A percentile compares a stretch with the other conserved stretches of the same genome.
These are phyloP conservation scores for Ciborinia camelliae DNA, from an alignment of 2,329 filamentous ascomycete species.

Conservation along the genomic window DNA sequence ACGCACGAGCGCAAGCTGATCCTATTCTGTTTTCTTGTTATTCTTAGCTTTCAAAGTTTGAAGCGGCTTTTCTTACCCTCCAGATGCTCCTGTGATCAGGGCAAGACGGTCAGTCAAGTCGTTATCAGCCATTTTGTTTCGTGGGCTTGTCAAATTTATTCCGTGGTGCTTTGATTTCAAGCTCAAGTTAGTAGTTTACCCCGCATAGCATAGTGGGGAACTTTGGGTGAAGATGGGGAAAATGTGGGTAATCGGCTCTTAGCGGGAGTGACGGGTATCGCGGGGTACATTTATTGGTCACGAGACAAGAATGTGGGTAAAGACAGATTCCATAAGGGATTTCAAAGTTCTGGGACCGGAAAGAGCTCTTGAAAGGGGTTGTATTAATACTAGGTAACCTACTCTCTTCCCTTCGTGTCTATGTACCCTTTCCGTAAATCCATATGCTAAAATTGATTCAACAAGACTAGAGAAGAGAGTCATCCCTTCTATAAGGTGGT, in stretches of 20 bases:
- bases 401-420: background rate
- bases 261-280: too few relatives aligned
- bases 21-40: constrained; percentile 51
- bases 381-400: constrained; percentile 83
- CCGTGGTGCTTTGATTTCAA: background rate
- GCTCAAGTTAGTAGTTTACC: background rate
- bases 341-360: constrained; percentile 91
- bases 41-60: background rate
- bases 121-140: constrained; percentile 38
- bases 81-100: constrained; percentile 59
- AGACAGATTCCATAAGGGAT: too few relatives aligned
- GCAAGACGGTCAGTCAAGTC: constrained; percentile 52
- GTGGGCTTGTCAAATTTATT: too few relatives aligned
- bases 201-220: background rate
- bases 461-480: too few relatives aligned
- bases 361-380: constrained; percentile 83
- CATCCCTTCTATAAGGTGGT: too few relatives aligned
- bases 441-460: too few relatives aligned
- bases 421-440: background rate
- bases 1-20: constrained; percentile 53
- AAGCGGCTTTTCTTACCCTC: constrained; percentile 45
- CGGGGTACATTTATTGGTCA: too few relatives aligned
- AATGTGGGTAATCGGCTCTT: background rate
- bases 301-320: too few relatives aligned
- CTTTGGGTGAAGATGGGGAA: background rate